Percentiles rank a stretch among this genome's conserved stretches.
phyloP scores from a whole-genome alignment of 192 early-diverging fungal genomes.

The Mortierella hygrophila region DNA sequence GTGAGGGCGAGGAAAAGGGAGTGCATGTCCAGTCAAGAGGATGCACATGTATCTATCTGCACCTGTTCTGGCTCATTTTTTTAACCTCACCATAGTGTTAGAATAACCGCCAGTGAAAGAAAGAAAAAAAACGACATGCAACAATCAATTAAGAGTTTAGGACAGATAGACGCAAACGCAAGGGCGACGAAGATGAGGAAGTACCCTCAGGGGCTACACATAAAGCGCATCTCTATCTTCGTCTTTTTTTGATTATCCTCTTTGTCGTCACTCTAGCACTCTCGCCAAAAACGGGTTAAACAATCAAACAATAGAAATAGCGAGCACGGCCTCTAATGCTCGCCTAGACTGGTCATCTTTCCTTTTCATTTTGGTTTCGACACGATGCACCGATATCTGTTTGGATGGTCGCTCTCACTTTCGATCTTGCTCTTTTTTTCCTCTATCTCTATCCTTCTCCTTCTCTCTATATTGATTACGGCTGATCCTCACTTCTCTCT shows the following conservation, averaged over 20 bases:
- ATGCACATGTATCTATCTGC: too few species aligned
- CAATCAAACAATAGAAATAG: not conserved
- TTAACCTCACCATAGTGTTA: too few species aligned
- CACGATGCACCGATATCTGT: slow-evolving; percentile 9
- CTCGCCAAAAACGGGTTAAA: not conserved
- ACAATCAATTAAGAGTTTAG: not conserved
- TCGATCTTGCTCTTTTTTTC: not conserved
- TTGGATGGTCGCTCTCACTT: not conserved
- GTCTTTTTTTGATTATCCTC: not conserved
- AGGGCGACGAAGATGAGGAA: too few species aligned
- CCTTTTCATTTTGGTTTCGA: not conserved
- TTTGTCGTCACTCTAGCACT: not conserved
- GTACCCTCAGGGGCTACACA: not conserved
- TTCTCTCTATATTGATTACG: slow-evolving; percentile 2
- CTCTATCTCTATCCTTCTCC: not conserved
- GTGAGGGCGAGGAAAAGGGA: too few species aligned
- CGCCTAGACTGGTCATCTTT: not conserved
- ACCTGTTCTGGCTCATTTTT: too few species aligned
- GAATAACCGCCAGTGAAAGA: too few species aligned
- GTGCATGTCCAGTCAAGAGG: too few species aligned
- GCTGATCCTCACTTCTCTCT: not conserved
- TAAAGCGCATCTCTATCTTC: not conserved
- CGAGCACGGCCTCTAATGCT: not conserved
- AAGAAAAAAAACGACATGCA: not conserved
- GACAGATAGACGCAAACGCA: not conserved